Evolutionary conservation across 208 protist species (phyloP), one percentile per base, ranked within the genome.

Genomic region (Leishmania turanica): DNA sequence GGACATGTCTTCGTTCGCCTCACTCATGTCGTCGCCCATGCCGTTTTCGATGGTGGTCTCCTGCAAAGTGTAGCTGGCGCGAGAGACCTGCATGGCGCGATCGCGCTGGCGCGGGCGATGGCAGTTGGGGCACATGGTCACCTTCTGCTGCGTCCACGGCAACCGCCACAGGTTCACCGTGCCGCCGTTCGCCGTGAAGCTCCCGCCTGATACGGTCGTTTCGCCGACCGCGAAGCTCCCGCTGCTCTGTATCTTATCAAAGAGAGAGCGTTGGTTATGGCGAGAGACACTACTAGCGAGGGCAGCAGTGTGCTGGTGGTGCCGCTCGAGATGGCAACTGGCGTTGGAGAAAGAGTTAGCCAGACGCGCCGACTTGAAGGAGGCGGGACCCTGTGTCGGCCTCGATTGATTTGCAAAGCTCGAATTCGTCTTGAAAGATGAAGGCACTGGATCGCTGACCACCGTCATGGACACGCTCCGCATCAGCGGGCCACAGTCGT

Each of bases 111-210:
- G 77, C 0, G 86, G 86, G 40, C 89, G 89, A 54, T 90, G 80
- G 77, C 89, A 92, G 75, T 90, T 86, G 37, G 82, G 72, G 81
- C 89, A 92, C 86, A 92, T 88, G 9, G 64, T 71, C 31, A 92
- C 89, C 56, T 81, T 79, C 83, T 86, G 84, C 80, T 92, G 83
- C 53, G 76, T 83, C 84, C 89, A 90, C 27, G 89, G 89, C 72
- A 92, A 68, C 37, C 79, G 79, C 89, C 89, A 92, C 56, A 83
- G 62, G 73, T 80, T 86, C 53, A 87, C 70, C 1, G 77, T 74
- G 47, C 88, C 77, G 51, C n/a, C 75, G 60, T 66, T 79, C 9
- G 49, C 74, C 21, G 77, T 49, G 27, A 74, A 77, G 66, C 37
- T 73, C 1, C 75, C 75, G 9, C 64, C 73, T 24, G 45, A 40